Evolutionary conservation across 148 eudicot genomes (phyloP), one percentile per base, ranked within the genome.

Genomic region (Persicaria tinctoria): DNA sequence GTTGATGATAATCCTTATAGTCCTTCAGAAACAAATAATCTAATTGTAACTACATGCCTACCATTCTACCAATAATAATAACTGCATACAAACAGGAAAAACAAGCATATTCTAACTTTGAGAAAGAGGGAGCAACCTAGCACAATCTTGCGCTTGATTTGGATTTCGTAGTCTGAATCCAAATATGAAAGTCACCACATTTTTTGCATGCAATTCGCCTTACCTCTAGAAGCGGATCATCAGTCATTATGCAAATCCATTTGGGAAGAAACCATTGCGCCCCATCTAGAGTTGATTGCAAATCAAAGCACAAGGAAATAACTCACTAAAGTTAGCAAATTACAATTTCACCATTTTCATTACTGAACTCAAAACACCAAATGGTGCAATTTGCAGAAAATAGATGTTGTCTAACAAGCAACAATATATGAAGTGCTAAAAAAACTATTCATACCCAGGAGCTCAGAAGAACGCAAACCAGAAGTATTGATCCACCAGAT

Each of bases 71-170:
- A 3, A 64, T 11, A 64, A 70, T n/a, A 46, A 70, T 16, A 44
- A 16, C 51, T n/a, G 17, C 27, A 47, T 46, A 18, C 50, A 44
- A 6, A n/a, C 18, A 14, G 72, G 41, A 41, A 69, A 44, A 45
- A 10, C 32, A 62, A 45, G 3, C 48, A 38, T 47, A 66, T n/a
- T n/a, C n/a, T n/a, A n/a, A n/a, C n/a, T n/a, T n/a, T n/a, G n/a
- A n/a, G n/a, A n/a, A n/a, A n/a, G n/a, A n/a, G n/a, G n/a, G n/a
- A 38, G 68, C 69, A 72, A 94, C 98, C 98, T 94, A 97, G 83
- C 98, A 94, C 93, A 93, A 94, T 90, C 98, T 90, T 75, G 97
- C 96, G 83, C 78, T 87, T 76, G 89, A 82, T 82, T 94, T 94
- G 75, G 82, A 70, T 83, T 92, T 92, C 74, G 85, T 92, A 63